phyloP scores from a whole-genome alignment of 169 alveolate genomes.

The Eimeria mitis region DNA sequence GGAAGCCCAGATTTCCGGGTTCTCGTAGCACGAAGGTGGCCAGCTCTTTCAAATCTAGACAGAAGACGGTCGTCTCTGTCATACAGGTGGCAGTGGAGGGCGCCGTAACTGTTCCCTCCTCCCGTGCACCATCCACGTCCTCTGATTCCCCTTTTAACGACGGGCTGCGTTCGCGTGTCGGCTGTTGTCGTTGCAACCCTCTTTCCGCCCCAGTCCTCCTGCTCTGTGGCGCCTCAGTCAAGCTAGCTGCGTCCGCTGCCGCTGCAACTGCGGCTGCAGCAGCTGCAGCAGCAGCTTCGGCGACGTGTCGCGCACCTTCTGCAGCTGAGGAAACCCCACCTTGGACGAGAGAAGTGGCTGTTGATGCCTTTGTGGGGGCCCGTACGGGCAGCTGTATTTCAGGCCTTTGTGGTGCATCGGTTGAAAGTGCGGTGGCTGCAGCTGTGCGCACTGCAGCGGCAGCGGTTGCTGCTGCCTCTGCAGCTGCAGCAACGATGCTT shows the following conservation, averaged over 20 bases:
- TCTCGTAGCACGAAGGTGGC: conserved; percentile 65
- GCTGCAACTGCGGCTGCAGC: conserved; percentile 69
- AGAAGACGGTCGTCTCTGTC: conserved; percentile 68
- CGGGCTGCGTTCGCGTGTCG: neutral
- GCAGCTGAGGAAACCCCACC: conserved; percentile 36
- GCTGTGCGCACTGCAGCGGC: conserved; percentile 75
- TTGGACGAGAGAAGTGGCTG: conserved; percentile 27
- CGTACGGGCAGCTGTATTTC: neutral
- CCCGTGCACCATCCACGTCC: neutral
- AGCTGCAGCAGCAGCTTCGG: conserved; percentile 44
- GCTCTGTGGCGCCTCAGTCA: neutral
- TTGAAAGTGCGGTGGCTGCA: conserved; percentile 47
- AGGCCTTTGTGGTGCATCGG: neutral
- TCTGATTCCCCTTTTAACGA: conserved; percentile 40
- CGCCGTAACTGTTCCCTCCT: conserved; percentile 27
- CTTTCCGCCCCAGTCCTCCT: neutral
- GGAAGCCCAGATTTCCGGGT: conserved; percentile 78
- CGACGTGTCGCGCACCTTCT: conserved; percentile 42
- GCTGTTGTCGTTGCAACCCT: conserved; percentile 16
- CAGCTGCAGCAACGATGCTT: conserved; percentile 62
- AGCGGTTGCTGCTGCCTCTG: conserved; percentile 70
- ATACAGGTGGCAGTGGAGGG: conserved; percentile 58
- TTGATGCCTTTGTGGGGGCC: neutral
- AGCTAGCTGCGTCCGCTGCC: conserved; percentile 44
- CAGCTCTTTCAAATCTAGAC: conserved; percentile 41